Evolutionary conservation across 73 alveolate species (phyloP).

Genomic region (Symbiodinium natans): DNA sequence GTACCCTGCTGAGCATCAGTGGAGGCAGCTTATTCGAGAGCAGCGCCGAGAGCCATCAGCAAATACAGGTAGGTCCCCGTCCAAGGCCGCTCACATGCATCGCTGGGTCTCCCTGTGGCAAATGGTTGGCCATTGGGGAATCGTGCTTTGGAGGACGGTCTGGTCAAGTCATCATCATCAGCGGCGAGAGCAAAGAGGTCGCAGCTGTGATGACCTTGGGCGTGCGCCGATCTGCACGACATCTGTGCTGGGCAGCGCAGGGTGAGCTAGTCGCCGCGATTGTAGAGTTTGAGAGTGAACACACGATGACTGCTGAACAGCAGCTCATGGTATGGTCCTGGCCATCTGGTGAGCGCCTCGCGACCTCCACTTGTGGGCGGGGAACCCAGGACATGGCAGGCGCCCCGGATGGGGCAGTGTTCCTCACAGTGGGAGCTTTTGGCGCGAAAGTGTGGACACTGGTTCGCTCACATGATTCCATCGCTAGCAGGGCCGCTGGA

Average conservation of each 20-base stretch:
- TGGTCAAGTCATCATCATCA: slow-evolving; percentile 65
- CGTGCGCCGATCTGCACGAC: slow-evolving; percentile 73
- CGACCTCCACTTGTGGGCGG: slow-evolving; percentile 78
- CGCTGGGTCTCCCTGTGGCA: slow-evolving; percentile 53
- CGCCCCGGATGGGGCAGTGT: slow-evolving; percentile 59
- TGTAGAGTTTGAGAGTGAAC: slow-evolving; percentile 79
- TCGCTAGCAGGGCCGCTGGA: not conserved
- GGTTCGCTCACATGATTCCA: slow-evolving; percentile 62
- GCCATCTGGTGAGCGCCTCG: slow-evolving; percentile 92
- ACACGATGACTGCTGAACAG: slow-evolving; percentile 49
- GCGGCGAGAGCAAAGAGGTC: slow-evolving; percentile 34
- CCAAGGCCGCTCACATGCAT: slow-evolving; percentile 75
- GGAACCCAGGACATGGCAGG: slow-evolving; percentile 70
- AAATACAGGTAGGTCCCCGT: slow-evolving; percentile 65
- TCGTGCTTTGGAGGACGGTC: slow-evolving; percentile 87
- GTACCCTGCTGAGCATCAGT: slow-evolving; percentile 40
- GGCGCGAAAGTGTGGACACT: slow-evolving; percentile 85
- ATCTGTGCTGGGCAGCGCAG: slow-evolving; percentile 79
- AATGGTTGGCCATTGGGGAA: slow-evolving; percentile 92
- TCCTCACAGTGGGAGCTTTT: slow-evolving; percentile 52
- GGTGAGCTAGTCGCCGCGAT: slow-evolving; percentile 79
- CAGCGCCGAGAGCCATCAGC: slow-evolving; percentile 63
- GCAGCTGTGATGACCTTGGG: slow-evolving; percentile 62
- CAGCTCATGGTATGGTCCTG: slow-evolving; percentile 91
- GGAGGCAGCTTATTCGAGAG: slow-evolving; percentile 78